A percentile compares a stretch with the other conserved stretches of the same genome.
Evolutionary conservation across 176 grass and related monocot genomes (phyloP).

Genomic region (Cenchrus purpureus): DNA sequence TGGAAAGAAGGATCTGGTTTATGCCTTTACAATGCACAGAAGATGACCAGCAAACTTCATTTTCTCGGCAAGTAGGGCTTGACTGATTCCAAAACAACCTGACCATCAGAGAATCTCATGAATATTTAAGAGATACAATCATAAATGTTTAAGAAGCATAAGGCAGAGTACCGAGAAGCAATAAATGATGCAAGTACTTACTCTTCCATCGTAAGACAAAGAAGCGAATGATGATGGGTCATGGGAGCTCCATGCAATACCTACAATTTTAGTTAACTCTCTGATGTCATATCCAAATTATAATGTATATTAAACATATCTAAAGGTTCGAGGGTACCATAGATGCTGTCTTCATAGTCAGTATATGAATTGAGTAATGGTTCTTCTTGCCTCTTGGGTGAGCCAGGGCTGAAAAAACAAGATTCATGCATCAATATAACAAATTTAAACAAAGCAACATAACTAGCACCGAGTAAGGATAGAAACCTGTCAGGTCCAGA

Average conservation of each 20-base stretch:
- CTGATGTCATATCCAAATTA: conserved; percentile 31
- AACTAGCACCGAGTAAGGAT: conserved; percentile 25
- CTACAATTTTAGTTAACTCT: conserved; percentile 50
- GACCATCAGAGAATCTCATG: conserved; percentile 38
- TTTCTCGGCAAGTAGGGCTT: conserved; percentile 86
- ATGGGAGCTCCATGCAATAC: conserved; percentile 94
- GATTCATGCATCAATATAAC: conserved; percentile 37
- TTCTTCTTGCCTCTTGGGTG: conserved; percentile 62
- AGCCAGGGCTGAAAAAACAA: conserved; percentile 66
- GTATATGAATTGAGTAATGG: conserved; percentile 86
- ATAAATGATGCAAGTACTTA: conserved; percentile 43
- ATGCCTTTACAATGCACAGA: conserved; percentile 24
- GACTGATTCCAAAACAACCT: conserved; percentile 94
- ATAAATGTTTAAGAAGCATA: conserved; percentile 24
- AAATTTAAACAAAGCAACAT: conserved; percentile 44
- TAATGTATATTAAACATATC: conserved; percentile 32
- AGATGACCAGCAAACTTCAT: conserved; percentile 47
- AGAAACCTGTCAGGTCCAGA: conserved; percentile 73
- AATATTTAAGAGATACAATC: background rate
- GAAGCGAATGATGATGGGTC: conserved; percentile 94
- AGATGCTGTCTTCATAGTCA: conserved; percentile 98
- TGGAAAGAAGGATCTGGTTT: background rate
- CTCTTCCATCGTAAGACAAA: conserved; percentile 96
- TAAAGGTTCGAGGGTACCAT: conserved; percentile 55
- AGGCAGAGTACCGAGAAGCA: conserved; percentile 24